Conservation (phyloP, 495 filamentous ascomycete genomes). For the Apodospora peruviana region DNA sequence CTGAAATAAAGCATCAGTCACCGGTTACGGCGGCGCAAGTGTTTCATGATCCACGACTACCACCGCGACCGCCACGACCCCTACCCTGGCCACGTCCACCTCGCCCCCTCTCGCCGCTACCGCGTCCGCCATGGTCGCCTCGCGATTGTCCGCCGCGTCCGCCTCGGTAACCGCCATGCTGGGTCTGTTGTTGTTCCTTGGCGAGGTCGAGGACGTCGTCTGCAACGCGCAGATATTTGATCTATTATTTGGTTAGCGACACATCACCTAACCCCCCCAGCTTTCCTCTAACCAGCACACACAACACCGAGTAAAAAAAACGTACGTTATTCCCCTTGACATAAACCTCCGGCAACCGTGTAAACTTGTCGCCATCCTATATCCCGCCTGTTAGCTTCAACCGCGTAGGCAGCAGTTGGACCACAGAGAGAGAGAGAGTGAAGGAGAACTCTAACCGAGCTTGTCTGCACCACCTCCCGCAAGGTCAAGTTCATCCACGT, state of each 20-base stretch:
- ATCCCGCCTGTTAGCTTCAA: too few relatives aligned
- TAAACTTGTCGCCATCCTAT: constrained; percentile 87
- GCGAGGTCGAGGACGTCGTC: constrained; percentile 93
- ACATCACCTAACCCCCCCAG: neutral
- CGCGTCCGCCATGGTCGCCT: constrained; percentile 55
- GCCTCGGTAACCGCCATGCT: constrained; percentile 53
- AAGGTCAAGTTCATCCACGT: constrained; percentile 99
- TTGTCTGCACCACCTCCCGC: constrained; percentile 97
- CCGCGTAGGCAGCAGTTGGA: constrained; percentile 7
- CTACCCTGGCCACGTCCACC: constrained; percentile 48
- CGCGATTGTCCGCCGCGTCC: constrained; percentile 63
- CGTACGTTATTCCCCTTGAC: constrained; percentile 93
- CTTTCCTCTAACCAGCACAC: neutral
- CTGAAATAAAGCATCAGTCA: too few relatives aligned
- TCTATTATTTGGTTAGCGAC: constrained; percentile 46
- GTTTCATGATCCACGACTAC: too few relatives aligned
- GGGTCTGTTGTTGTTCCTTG: constrained; percentile 79
- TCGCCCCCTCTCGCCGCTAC: constrained; percentile 28
- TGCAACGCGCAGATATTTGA: constrained; percentile 94
- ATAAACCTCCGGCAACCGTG: constrained; percentile 86
- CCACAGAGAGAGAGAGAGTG: neutral
- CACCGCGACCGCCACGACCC: constrained; percentile 20
- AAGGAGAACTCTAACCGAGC: constrained; percentile 45
- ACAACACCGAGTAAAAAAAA: constrained; percentile 2
- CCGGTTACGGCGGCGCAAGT: too few relatives aligned